phyloP scores from a whole-genome alignment of 345 rosid species.

The Rhodomyrtus tomentosa region DNA sequence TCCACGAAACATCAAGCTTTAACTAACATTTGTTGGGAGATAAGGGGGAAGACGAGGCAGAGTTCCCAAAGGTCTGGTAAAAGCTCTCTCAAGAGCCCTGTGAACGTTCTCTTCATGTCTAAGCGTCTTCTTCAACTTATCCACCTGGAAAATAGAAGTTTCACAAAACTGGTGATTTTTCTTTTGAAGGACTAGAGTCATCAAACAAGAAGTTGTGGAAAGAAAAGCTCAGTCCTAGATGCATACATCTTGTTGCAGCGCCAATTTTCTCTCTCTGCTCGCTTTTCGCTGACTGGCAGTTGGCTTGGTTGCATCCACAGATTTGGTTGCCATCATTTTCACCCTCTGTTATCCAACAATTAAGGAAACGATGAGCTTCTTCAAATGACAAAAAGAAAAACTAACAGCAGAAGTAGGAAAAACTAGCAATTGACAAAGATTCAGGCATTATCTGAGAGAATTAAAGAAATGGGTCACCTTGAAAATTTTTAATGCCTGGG shows the following conservation, averaged over 20 bases:
- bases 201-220: not conserved
- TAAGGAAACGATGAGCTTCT: not conserved
- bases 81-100: slow-evolving; percentile 84
- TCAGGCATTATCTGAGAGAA: not conserved
- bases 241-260: slow-evolving; percentile 66
- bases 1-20: not conserved
- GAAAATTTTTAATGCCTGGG: not conserved
- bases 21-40: slow-evolving; percentile 71
- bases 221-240: not conserved
- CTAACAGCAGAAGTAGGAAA: not conserved
- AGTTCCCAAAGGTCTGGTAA: slow-evolving; percentile 76
- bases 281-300: slow-evolving; percentile 16
- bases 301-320: slow-evolving; percentile 19
- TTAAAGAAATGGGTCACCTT: not conserved
- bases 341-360: slow-evolving; percentile 7
- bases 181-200: not conserved
- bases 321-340: slow-evolving; percentile 32
- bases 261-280: slow-evolving; percentile 41
- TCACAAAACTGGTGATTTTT: not conserved
- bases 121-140: slow-evolving; percentile 74
- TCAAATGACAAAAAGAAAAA: not conserved
- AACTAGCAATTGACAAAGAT: not conserved
- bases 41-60: slow-evolving; percentile 92
- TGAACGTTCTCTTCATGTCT: slow-evolving; percentile 75
- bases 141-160: slow-evolving; percentile 39